Conservation (phyloP, 139 green algal species). For the Coccomyxa sp. region DNA sequence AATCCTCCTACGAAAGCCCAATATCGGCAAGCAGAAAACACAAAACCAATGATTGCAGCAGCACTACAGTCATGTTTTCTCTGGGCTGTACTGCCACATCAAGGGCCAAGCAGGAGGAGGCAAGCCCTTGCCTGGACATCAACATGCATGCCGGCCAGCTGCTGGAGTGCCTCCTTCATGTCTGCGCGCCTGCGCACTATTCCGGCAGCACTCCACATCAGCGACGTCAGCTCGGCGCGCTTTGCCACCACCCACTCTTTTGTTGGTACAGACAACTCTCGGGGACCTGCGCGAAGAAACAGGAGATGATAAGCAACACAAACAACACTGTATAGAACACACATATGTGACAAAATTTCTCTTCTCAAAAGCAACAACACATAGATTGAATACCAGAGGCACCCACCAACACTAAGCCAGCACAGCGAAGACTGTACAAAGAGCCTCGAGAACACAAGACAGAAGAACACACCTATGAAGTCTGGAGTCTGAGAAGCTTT, state of each 20-base stretch:
- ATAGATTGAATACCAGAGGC: background rate
- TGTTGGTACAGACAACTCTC: conserved; percentile 9
- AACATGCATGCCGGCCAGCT: conserved; percentile 46
- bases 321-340: background rate
- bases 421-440: too few species aligned
- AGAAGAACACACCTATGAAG: conserved; percentile 25
- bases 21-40: too few species aligned
- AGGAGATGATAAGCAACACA: background rate
- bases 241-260: conserved; percentile 44
- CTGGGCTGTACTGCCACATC: too few species aligned
- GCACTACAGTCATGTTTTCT: too few species aligned
- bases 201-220: conserved; percentile 88
- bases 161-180: conserved; percentile 49
- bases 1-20: too few species aligned
- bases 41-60: too few species aligned
- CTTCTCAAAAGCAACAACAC: too few species aligned
- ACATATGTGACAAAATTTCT: background rate
- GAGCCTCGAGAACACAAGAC: background rate
- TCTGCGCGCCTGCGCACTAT: conserved; percentile 76
- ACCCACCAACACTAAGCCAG: background rate
- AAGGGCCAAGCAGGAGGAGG: background rate
- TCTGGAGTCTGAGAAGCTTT: conserved; percentile 36
- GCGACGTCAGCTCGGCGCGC: conserved; percentile 49
- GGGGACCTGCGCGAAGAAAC: conserved; percentile 1
- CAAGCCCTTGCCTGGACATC: conserved; percentile 36